Evolutionary conservation across 768 basidiomycete species (phyloP).

Genomic region (Sarcodon sp.): DNA sequence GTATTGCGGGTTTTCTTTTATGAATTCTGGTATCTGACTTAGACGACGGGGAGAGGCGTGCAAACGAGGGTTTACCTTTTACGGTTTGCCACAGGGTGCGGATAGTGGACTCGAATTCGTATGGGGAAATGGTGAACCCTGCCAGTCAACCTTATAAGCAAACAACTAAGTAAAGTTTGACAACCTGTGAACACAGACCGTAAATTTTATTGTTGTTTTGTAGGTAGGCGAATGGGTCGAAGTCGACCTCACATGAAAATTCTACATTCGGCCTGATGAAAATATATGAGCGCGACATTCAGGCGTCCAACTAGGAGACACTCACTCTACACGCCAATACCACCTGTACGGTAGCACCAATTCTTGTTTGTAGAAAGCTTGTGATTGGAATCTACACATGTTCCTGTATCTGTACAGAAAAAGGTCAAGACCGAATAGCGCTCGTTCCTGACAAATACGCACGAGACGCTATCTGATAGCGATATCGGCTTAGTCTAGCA

Average conservation of each 20-base stretch:
- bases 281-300: neutral
- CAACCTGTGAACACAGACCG: neutral
- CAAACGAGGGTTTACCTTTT: conserved; percentile 23
- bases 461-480: neutral
- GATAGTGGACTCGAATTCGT: conserved; percentile 53
- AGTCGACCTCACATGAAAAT: conserved; percentile 58
- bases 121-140: conserved; percentile 54
- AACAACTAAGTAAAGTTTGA: neutral
- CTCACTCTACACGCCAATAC: conserved; percentile 66
- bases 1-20: conserved; percentile 37
- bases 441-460: neutral
- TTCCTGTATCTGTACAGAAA: neutral
- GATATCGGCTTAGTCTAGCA: neutral
- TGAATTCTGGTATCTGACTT: conserved; percentile 31
- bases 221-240: conserved; percentile 64
- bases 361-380: conserved; percentile 53
- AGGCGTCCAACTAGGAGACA: conserved; percentile 12
- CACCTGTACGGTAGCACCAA: conserved; percentile 54
- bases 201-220: conserved; percentile 52
- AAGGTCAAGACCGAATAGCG: too few species aligned
- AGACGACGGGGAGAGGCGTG: conserved; percentile 1
- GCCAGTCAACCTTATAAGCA: neutral
- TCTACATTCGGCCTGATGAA: conserved; percentile 49
- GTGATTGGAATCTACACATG: neutral
- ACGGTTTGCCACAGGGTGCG: conserved; percentile 48